These are phyloP conservation scores for Leccinum insolens DNA, from an alignment of 1,284 basidiomycete species.

Conservation along the genomic window DNA sequence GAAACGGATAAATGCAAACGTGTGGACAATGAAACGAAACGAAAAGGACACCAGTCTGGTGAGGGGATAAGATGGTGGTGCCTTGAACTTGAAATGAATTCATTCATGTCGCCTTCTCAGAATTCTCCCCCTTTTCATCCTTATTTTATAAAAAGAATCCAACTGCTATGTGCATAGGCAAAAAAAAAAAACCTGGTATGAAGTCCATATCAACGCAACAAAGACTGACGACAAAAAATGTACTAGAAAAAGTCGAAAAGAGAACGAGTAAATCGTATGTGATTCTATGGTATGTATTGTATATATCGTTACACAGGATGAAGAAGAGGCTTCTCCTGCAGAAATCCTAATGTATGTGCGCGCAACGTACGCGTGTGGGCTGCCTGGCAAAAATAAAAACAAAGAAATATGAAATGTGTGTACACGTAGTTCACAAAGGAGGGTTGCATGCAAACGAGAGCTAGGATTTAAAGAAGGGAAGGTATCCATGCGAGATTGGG, in stretches of 20 bases:
- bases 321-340: neutral
- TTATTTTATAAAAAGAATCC: neutral
- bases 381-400: neutral
- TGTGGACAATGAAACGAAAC: neutral
- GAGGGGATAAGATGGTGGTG: neutral
- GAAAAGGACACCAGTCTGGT: neutral
- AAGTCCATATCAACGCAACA: conserved; percentile 1
- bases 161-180: neutral
- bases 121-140: neutral
- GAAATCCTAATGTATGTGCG: neutral
- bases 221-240: neutral
- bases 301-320: conserved; percentile 13
- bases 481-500: conserved; percentile 8
- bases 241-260: neutral
- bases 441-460: conserved; percentile 6
- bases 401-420: neutral
- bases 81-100: neutral
- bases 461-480: conserved; percentile 2
- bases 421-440: neutral
- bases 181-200: neutral
- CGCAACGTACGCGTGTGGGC: neutral
- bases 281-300: conserved; percentile 7
- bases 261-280: neutral
- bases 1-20: neutral
- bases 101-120: neutral